Base-by-base conservation (phyloP, 1,284 basidiomycete species). In the Puccinia novopanici region DNA sequence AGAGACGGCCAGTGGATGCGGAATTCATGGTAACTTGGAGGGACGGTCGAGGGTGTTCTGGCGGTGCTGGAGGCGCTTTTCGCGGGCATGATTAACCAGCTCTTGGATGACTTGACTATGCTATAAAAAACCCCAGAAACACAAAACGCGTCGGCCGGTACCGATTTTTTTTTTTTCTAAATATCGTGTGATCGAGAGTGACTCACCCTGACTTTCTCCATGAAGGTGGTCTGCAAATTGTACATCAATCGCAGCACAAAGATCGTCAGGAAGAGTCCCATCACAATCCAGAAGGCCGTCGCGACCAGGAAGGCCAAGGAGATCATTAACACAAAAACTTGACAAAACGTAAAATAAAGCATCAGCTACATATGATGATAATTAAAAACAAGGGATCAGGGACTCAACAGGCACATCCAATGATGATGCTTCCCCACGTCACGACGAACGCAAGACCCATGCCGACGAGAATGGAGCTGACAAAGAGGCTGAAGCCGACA, bases 391-490 rank as follows among this genome's bases (percentile, higher is more conserved):
- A 30, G 37, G 34, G 34, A 24, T 27, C 17, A 12, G 57, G 42
- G 40, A 72, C 67, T 79, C 27, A 72, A 79, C 77, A 57, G 42
- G 77, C 77, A 72, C 30, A 71, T 22, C 77, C 77, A 50, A 79
- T 59, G 22, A 79, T 79, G 24, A 72, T 57, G 17, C 54, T 67
- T 37, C 77, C 77, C 77, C 77, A 79, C 10, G 30, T 71, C n/a
- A 72, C 12, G 8, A 80, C 67, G 59, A 82, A 82, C 15, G 71
- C 19, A 4, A 82, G 42, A 10, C 61, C 72, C 2, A 74, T 72
- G n/a, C 78, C 82, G n/a, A 82, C 40, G 17, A 82, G 77, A n/a
- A 82, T 59, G 27, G 82, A 81, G n/a, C 78, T 72, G 57, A 79
- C 75, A 40, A 75, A 82, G 9, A 82, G 24, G 61, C 71, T 72